Conservation (phyloP, 495 filamentous ascomycete genomes). For the Aspergillus affinis region DNA sequence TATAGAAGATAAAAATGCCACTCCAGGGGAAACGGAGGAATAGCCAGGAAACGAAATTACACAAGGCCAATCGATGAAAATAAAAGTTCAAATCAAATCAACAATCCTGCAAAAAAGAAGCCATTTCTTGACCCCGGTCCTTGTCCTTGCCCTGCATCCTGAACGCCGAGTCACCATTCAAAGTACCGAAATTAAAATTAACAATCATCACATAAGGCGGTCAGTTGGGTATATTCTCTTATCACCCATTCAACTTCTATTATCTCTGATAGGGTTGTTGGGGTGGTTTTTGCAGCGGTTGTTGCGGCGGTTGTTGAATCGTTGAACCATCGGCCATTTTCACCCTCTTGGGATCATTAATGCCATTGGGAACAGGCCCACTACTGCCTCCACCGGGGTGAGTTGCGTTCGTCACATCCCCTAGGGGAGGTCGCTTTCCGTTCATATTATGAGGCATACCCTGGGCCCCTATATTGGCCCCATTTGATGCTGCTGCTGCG, state of each 20-base stretch:
- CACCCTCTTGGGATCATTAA: conserved; percentile 38
- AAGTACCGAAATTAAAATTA: background rate
- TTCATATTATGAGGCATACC: conserved; percentile 38
- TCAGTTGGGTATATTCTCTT: background rate
- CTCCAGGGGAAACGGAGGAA: background rate
- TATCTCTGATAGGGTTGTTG: conserved; percentile 10
- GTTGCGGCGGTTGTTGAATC: conserved; percentile 14
- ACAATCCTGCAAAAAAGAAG: background rate
- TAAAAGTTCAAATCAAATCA: background rate
- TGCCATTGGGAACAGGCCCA: conserved; percentile 23
- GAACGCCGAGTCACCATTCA: background rate
- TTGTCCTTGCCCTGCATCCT: background rate
- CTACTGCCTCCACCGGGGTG: conserved; percentile 14
- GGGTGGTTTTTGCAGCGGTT: conserved; percentile 13
- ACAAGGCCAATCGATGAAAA: background rate
- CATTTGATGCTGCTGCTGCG: conserved; percentile 20
- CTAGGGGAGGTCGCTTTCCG: conserved; percentile 48
- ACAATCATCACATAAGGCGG: background rate
- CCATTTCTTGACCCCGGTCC: too few species aligned
- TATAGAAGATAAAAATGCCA: background rate
- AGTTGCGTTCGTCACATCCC: conserved; percentile 53
- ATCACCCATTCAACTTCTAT: background rate
- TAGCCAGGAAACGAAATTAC: background rate
- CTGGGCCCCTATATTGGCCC: conserved; percentile 28
- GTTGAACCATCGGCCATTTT: conserved; percentile 11